A percentile compares a stretch with the other conserved stretches of the same genome.
These are phyloP conservation scores for Rossbeevera mucosa DNA, from an alignment of 768 basidiomycete species.

Conservation along the genomic window DNA sequence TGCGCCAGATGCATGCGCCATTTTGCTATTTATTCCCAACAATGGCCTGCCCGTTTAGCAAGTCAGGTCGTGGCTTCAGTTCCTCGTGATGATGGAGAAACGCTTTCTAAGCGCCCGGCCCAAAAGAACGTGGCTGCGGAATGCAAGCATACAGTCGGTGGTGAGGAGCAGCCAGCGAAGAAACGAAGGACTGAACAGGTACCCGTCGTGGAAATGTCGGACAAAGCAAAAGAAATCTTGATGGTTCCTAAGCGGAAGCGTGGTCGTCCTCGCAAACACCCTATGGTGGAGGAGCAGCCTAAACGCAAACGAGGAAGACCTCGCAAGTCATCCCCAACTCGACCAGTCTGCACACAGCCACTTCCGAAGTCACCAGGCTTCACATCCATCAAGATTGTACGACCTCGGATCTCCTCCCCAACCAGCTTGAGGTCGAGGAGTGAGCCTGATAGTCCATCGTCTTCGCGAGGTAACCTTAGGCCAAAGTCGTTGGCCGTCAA, in stretches of 20 bases:
- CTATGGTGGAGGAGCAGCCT: slow-evolving; percentile 27
- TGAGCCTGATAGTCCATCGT: slow-evolving; percentile 23
- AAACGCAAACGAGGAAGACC: slow-evolving; percentile 35
- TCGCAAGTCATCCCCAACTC: slow-evolving; percentile 26
- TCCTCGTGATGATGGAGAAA: slow-evolving; percentile 42
- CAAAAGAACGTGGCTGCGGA: slow-evolving; percentile 50
- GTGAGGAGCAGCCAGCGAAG: slow-evolving; percentile 43
- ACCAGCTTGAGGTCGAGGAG: slow-evolving; percentile 18
- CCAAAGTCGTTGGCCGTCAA: slow-evolving; percentile 44
- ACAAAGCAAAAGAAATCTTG: slow-evolving; percentile 32
- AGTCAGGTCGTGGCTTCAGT: slow-evolving; percentile 41
- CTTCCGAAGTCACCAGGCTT: slow-evolving; percentile 6
- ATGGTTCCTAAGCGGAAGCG: slow-evolving; percentile 31
- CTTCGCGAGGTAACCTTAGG: slow-evolving; percentile 25
- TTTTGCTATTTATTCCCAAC: slow-evolving; percentile 65
- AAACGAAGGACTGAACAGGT: slow-evolving; percentile 43
- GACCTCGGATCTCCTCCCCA: slow-evolving; percentile 16
- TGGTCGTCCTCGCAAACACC: slow-evolving; percentile 34
- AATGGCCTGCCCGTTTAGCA: slow-evolving; percentile 66
- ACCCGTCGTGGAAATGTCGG: slow-evolving; percentile 29
- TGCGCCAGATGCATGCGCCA: slow-evolving; percentile 69
- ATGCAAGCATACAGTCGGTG: slow-evolving; percentile 48
- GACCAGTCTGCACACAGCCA: slow-evolving; percentile 9
- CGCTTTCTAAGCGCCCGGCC: slow-evolving; percentile 43
- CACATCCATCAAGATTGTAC: slow-evolving; percentile 11